Percentiles rank a stretch among this genome's conserved stretches.
Evolutionary conservation across 129 eudicot genomes (phyloP).

Genomic region (Escallonia rubra): DNA sequence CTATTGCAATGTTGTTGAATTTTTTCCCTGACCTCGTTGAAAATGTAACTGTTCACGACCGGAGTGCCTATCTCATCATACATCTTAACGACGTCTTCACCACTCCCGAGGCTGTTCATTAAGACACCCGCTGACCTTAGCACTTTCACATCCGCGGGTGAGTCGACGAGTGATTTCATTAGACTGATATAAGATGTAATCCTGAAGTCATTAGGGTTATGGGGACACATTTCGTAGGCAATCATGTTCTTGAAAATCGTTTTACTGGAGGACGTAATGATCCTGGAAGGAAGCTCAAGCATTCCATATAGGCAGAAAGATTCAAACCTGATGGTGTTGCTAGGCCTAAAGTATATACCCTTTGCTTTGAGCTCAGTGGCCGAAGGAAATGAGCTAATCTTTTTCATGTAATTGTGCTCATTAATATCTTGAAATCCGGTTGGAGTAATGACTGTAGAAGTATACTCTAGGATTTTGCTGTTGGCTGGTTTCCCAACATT

Average conservation of each 20-base stretch:
- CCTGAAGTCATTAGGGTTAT: slow-evolving; percentile 13
- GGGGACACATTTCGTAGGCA: slow-evolving; percentile 37
- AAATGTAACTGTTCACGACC: slow-evolving; percentile 6
- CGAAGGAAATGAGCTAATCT: slow-evolving; percentile 27
- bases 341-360: slow-evolving; percentile 19
- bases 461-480: too few species aligned
- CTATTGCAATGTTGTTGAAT: slow-evolving; percentile 28
- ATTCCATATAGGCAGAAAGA: slow-evolving; percentile 6
- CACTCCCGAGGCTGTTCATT: slow-evolving; percentile 5
- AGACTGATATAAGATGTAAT: slow-evolving; percentile 37
- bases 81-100: slow-evolving; percentile 7
- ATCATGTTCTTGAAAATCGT: slow-evolving; percentile 35
- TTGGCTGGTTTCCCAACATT: too few species aligned
- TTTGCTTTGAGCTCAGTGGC: slow-evolving; percentile 29
- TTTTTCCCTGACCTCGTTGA: neutral
- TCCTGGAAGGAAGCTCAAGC: slow-evolving; percentile 23
- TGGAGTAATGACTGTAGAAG: too few species aligned
- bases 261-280: slow-evolving; percentile 28
- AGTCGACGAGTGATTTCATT: slow-evolving; percentile 26
- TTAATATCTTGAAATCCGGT: neutral
- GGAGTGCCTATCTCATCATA: slow-evolving; percentile 29
- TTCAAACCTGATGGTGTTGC: slow-evolving; percentile 9
- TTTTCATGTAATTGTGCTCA: slow-evolving; percentile 23
- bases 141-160: slow-evolving; percentile 1
- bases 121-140: neutral